phyloP scores from a whole-genome alignment of 2,329 filamentous ascomycete genomes.

The Monosporascus sp. region DNA sequence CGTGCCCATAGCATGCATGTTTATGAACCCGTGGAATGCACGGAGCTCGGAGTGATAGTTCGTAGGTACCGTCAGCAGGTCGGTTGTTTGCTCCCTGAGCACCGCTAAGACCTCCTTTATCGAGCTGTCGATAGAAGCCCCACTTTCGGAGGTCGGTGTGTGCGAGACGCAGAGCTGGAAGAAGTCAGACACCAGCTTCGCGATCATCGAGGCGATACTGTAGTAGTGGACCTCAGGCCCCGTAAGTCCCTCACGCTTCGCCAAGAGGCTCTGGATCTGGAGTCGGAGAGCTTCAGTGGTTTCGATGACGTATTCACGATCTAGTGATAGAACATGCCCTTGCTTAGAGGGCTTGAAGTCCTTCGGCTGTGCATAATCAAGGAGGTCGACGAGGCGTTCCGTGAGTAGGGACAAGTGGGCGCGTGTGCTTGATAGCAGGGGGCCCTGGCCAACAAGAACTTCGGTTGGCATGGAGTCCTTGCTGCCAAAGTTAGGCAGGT shows the following conservation, averaged over 20 bases:
- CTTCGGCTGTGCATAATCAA: slow-evolving; percentile 42
- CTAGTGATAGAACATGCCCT: slow-evolving; percentile 30
- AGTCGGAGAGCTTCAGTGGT: slow-evolving; percentile 15
- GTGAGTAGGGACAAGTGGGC: slow-evolving; percentile 43
- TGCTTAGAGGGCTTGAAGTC: slow-evolving; percentile 43
- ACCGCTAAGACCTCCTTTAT: slow-evolving; percentile 1
- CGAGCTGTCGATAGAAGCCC: slow-evolving; percentile 1
- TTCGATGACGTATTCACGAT: slow-evolving; percentile 40
- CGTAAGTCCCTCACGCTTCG: background rate
- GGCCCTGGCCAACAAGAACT: slow-evolving; percentile 43
- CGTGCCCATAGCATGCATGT: slow-evolving; percentile 31
- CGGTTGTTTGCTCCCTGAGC: slow-evolving; percentile 11
- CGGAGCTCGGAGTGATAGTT: slow-evolving; percentile 10
- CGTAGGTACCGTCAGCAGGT: slow-evolving; percentile 12
- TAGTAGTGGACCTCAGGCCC: slow-evolving; percentile 2
- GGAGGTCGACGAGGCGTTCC: slow-evolving; percentile 46
- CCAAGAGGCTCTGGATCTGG: slow-evolving; percentile 2
- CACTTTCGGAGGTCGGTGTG: slow-evolving; percentile 3
- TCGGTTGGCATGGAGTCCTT: slow-evolving; percentile 33
- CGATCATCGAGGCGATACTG: background rate
- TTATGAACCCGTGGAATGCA: slow-evolving; percentile 23
- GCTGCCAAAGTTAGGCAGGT: slow-evolving; percentile 43
- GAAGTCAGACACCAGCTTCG: slow-evolving; percentile 10
- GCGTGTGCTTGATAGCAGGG: slow-evolving; percentile 26
- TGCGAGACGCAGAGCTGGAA: slow-evolving; percentile 6